Base-by-base conservation (phyloP, 257 asterid species). In the Verbascum thapsus region DNA sequence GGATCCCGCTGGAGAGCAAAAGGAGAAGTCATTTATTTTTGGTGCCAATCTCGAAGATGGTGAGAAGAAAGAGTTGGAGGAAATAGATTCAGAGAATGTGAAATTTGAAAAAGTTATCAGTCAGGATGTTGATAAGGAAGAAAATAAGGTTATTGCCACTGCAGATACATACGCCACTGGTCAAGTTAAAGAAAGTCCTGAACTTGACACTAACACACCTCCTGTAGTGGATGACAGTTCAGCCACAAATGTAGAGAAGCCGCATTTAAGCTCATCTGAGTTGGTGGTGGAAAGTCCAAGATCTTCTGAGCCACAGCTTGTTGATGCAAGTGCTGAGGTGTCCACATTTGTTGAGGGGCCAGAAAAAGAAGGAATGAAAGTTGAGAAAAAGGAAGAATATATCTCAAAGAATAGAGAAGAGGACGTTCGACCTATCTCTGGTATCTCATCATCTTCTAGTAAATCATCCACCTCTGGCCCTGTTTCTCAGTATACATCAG, bases 71-170 rank as follows among this genome's bases (percentile, higher is more conserved):
- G 73, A 72, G 48, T 67, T 12, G 65, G 74, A 80, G 59, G 70
- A 58, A 58, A 48, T 57, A 43, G 83, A 67, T 34, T 65, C 72
- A 8, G 64, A 54, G 40, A 48, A 41, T 47, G n/a, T 26, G 37
- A 53, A 74, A 63, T 53, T 61, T 52, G 76, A 61, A 42, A 64
- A 58, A 58, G 37, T 50, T 58, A 71, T 64, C 43, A 30, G 47
- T 58, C 63, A 61, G 16, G 74, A 64, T 72, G 77, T 56, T 51
- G 72, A 55, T 58, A 76, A 32, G 61, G 78, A 71, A 63, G 86
- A 65, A 53, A 73, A 55, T 44, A 76, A 44, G 64, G 73, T 61
- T 39, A 22, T 55, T 75, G 55, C 64, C 10, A 66, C 53, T 19
- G 54, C 66, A 34, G 67, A 64, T 53, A 12, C 32, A 43, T 45